Base-by-base conservation (phyloP, 164 flowering plant species). In the Aristolochia californica region DNA sequence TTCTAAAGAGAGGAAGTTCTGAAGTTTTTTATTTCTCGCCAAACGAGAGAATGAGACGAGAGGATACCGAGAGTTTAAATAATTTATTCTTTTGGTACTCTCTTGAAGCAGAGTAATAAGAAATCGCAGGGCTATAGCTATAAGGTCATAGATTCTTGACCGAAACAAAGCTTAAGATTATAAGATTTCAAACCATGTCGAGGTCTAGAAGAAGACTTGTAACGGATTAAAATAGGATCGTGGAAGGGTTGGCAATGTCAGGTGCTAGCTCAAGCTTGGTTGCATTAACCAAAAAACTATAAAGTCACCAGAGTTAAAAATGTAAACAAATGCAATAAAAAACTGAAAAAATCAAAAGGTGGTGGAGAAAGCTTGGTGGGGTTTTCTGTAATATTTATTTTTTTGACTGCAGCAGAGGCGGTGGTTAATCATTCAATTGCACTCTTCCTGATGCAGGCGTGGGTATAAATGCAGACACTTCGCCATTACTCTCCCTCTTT, bases 401-500 rank as follows among this genome's bases (percentile, higher is more conserved):
- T 23, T 61, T 59, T n/a, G n/a, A 68, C 74, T 66, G 77, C 70
- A 66, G 84, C 77, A 81, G 80, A 78, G 85, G 74, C 87, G 88
- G 88, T 85, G 88, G 96, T 82, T 83, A 83, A 83, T 76, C 80
- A 83, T 65, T 85, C 87, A 83, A 84, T 69, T 73, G 91, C 88
- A 76, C 97, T 68, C 53, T 78, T 83, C 76, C 81, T 77, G 30
- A 90, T 79, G 84, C 81, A 83, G 73, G 93, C 95, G 90, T 85
- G 91, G 77, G 79, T 82, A 82, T 82, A 84, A 78, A 84, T 80
- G 80, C 78, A 78, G 73, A 67, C 50, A 68, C 78, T 75, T 83
- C 75, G 68, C 75, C 59, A 51, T 62, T 67, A 27, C 54, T 48
- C 68, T 43, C 60, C 63, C 22, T 52, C 58, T 58, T 25, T 53